Percentiles rank a stretch among this genome's conserved stretches.
Evolutionary conservation across 148 eudicot genomes (phyloP).

Genomic region (Talinum fruticosum): DNA sequence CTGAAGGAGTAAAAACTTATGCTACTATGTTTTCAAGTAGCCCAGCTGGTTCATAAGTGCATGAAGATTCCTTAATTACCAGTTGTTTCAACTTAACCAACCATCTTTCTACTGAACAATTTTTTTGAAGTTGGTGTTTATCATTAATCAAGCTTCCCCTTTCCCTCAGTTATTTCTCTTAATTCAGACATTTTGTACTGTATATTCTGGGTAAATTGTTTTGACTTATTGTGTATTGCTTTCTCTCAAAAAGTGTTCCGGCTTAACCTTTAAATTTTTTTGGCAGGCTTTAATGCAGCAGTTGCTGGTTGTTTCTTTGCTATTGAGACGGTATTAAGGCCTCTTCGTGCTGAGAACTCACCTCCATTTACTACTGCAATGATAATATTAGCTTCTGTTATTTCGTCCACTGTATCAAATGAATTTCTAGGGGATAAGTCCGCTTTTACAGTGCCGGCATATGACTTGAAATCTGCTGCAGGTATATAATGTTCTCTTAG

Average conservation of each 20-base stretch:
- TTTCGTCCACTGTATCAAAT: slow-evolving; percentile 92
- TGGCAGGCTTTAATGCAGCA: slow-evolving; percentile 90
- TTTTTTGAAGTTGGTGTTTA: background rate
- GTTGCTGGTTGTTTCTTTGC: slow-evolving; percentile 99
- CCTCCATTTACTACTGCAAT: slow-evolving; percentile 98
- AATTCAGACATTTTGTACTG: background rate
- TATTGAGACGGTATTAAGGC: slow-evolving; percentile 90
- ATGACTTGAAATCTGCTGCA: slow-evolving; percentile 96
- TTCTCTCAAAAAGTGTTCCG: slow-evolving; percentile 1
- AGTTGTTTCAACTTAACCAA: background rate
- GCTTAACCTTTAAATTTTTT: background rate
- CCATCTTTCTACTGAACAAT: background rate
- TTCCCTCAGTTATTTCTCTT: background rate
- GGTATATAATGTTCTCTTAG: slow-evolving; percentile 53
- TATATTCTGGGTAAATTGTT: background rate
- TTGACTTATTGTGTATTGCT: background rate
- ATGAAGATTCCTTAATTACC: background rate
- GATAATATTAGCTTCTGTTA: slow-evolving; percentile 93
- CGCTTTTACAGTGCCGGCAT: slow-evolving; percentile 96
- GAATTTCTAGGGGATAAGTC: slow-evolving; percentile 81
- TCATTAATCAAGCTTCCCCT: background rate
- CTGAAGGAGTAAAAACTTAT: background rate
- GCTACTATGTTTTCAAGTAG: background rate
- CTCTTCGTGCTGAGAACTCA: slow-evolving; percentile 90
- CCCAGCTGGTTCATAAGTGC: background rate